phyloP scores from a whole-genome alignment of 1,284 basidiomycete species.

The Cryptococcus deneoformans region DNA sequence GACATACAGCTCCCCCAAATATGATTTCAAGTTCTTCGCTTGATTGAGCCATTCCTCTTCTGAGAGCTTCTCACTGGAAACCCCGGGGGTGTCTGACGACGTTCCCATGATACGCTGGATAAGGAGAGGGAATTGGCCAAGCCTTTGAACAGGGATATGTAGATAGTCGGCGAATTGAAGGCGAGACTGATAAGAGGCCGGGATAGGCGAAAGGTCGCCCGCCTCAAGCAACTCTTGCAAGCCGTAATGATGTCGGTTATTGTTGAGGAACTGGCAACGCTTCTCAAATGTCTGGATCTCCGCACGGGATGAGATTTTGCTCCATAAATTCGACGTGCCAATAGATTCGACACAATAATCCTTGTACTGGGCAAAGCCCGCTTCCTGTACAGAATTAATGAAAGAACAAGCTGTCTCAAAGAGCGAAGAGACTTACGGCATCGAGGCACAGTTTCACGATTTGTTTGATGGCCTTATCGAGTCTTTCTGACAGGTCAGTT shows the following conservation, averaged over 20 bases:
- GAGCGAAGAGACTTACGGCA: neutral
- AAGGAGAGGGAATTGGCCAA: slow-evolving; percentile 68
- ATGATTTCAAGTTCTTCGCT: slow-evolving; percentile 22
- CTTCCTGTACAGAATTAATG: neutral
- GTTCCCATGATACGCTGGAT: neutral
- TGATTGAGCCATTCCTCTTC: slow-evolving; percentile 19
- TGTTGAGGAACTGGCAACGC: neutral
- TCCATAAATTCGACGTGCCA: neutral
- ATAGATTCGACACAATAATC: neutral
- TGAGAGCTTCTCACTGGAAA: slow-evolving; percentile 25
- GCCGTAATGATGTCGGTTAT: neutral
- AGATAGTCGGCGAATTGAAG: neutral
- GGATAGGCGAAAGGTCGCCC: neutral
- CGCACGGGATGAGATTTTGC: neutral
- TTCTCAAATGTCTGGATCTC: neutral
- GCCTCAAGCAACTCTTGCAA: neutral
- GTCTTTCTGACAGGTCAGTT: neutral
- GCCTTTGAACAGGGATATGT: slow-evolving; percentile 66
- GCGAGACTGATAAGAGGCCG: neutral
- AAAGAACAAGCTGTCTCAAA: neutral
- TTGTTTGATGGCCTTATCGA: neutral
- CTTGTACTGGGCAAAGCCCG: neutral
- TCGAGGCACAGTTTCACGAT: neutral
- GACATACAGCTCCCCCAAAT: slow-evolving; percentile 44
- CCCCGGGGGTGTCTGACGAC: slow-evolving; percentile 10